Evolutionary conservation across 2,329 filamentous ascomycete species (phyloP).

Genomic region (Xenoacremonium recifei): DNA sequence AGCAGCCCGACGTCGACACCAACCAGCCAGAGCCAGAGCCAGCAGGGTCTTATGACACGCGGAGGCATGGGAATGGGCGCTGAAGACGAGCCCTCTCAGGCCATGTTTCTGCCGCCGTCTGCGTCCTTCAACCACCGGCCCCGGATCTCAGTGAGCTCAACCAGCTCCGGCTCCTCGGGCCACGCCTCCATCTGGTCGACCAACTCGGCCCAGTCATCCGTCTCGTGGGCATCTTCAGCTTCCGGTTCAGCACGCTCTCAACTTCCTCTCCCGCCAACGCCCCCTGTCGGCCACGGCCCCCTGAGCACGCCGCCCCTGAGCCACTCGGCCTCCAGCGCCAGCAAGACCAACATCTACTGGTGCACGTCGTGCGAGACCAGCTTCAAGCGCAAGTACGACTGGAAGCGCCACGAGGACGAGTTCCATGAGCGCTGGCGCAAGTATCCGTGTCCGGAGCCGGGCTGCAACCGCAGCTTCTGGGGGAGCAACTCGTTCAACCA

Average conservation of each 20-base stretch:
- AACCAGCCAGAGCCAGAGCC: too few species aligned
- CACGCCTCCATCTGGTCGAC: constrained; percentile 47
- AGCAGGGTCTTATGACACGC: too few species aligned
- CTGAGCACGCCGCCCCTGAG: constrained; percentile 16
- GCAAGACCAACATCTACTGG: constrained; percentile 51
- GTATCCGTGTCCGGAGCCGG: constrained; percentile 62
- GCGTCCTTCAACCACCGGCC: constrained; percentile 41
- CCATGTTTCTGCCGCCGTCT: constrained; percentile 34
- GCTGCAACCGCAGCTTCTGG: constrained; percentile 67
- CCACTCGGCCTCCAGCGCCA: constrained; percentile 27
- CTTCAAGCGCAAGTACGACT: constrained; percentile 67
- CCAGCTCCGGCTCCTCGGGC: constrained; percentile 49
- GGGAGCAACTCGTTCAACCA: constrained; percentile 68
- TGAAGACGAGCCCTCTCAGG: too few species aligned
- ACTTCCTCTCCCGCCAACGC: constrained; percentile 34
- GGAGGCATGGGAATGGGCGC: too few species aligned
- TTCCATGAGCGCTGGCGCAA: constrained; percentile 68
- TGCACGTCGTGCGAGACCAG: constrained; percentile 61
- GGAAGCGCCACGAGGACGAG: constrained; percentile 68
- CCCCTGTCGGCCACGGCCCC: constrained; percentile 26
- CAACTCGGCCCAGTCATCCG: constrained; percentile 37
- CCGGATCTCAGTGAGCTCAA: constrained; percentile 48
- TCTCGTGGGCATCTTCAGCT: constrained; percentile 39
- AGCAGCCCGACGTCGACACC: too few species aligned
- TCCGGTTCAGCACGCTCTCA: constrained; percentile 35